A percentile compares a stretch with the other conserved stretches of the same genome.
Conservation (phyloP, 805 yeast genomes). For the Wickerhamiella qilinensis region DNA sequence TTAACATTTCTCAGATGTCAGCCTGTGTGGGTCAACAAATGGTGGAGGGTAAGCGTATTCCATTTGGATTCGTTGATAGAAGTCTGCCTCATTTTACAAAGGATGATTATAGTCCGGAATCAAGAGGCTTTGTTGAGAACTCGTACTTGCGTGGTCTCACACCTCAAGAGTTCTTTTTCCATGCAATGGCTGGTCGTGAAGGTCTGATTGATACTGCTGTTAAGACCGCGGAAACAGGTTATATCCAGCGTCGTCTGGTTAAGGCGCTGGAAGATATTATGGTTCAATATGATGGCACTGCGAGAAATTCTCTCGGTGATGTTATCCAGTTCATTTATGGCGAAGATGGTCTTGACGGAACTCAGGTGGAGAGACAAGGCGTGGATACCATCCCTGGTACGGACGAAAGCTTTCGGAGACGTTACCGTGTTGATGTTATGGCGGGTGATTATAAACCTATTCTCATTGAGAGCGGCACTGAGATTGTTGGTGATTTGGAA, state of each 20-base stretch:
- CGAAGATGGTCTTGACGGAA: slow-evolving; percentile 98
- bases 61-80: slow-evolving; percentile 92
- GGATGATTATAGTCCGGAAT: slow-evolving; percentile 97
- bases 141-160: slow-evolving; percentile 94
- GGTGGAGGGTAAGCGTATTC: slow-evolving; percentile 98
- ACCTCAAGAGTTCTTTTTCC: slow-evolving; percentile 98
- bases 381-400: slow-evolving; percentile 93
- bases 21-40: slow-evolving; percentile 99
- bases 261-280: slow-evolving; percentile 93
- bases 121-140: slow-evolving; percentile 95
- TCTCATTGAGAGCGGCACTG: slow-evolving; percentile 74
- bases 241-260: slow-evolving; percentile 93
- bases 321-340: slow-evolving; percentile 93
- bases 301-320: slow-evolving; percentile 94
- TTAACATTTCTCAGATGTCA: slow-evolving; percentile 97
- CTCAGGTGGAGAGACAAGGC: slow-evolving; percentile 92
- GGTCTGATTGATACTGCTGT: slow-evolving; percentile 99
- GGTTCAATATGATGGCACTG: slow-evolving; percentile 97
- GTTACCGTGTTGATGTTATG: slow-evolving; percentile 77
- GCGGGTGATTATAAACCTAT: slow-evolving; percentile 49
- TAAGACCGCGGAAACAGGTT: slow-evolving; percentile 97
- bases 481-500: slow-evolving; percentile 76
- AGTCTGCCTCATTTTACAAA: slow-evolving; percentile 95
- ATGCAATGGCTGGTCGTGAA: slow-evolving; percentile 99
- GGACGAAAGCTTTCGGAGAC: slow-evolving; percentile 60